Evolutionary conservation across 768 basidiomycete genomes (phyloP), one percentile per base, ranked within the genome.

Genomic region (Tulasnella sp.): DNA sequence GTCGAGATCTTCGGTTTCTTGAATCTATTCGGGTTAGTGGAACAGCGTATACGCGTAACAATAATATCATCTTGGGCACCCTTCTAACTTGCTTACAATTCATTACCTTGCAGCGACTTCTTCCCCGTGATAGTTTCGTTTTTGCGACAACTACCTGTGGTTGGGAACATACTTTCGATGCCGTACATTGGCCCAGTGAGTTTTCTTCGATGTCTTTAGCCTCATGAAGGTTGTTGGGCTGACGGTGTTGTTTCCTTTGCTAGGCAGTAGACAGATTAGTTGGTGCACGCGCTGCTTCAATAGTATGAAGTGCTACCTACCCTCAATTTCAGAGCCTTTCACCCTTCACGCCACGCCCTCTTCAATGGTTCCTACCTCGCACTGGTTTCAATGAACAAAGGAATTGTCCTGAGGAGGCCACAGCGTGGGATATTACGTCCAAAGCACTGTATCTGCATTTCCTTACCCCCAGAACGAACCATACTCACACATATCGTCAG

Each of bases 51-150:
- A 12, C n/a, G 29, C 10, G 11, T 21, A 12, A 10, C 11, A 11
- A 24, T 46, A 5, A 21, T 27, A 11, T 42, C 22, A 2, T 9
- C 2, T 46, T 49, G 5, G 52, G 46, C 53, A 29, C 17, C n/a
- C 17, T 12, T 21, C n/a, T 27, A 45, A n/a, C n/a, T n/a, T n/a
- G n/a, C n/a, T n/a, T n/a, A n/a, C n/a, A n/a, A n/a, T n/a, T n/a
- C n/a, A n/a, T n/a, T n/a, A n/a, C n/a, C n/a, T n/a, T 30, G 48
- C 73, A 98, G 94, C 46, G 94, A 97, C 73, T 99, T 99, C 77
- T 98, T 98, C 81, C 96, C 96, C 4, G 96, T 98, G 61, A 85
- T 99, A 57, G 75, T 99, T 51, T 92, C 91, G n/a, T 97, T 98
- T 77, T 73, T 98, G 63, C 80, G 93, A 58, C 94, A 97, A 73